phyloP scores from a whole-genome alignment of 148 eudicot species.

The Heliosperma pusillum region DNA sequence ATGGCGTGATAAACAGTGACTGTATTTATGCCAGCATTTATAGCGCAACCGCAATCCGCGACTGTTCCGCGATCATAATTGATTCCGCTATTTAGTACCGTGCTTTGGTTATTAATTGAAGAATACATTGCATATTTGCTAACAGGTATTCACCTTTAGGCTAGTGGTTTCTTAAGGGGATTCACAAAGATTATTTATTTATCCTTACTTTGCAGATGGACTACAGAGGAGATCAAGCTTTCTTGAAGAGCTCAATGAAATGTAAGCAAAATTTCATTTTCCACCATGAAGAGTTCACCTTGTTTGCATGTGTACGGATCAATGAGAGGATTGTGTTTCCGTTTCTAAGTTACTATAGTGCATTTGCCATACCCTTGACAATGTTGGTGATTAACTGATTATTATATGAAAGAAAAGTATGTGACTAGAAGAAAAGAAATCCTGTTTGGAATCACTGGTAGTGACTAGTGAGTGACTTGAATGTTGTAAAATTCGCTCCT shows the following conservation, averaged over 20 bases:
- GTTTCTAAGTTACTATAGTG: background rate
- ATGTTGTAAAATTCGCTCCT: background rate
- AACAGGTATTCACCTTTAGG: background rate
- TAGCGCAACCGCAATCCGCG: too few relatives aligned
- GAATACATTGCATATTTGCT: background rate
- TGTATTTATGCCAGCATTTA: too few relatives aligned
- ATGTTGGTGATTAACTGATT: background rate
- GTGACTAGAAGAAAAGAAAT: background rate
- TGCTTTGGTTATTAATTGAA: too few relatives aligned
- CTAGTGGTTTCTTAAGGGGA: background rate
- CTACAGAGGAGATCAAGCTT: slow-evolving; percentile 18
- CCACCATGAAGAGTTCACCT: background rate
- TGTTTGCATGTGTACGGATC: background rate
- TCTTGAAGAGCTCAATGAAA: slow-evolving; percentile 20
- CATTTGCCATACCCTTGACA: background rate
- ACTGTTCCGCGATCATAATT: too few relatives aligned
- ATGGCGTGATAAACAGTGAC: too few relatives aligned
- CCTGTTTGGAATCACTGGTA: background rate
- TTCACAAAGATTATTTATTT: background rate
- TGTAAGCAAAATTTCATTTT: slow-evolving; percentile 39
- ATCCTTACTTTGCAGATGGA: slow-evolving; percentile 30
- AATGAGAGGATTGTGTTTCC: background rate
- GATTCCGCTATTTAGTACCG: too few relatives aligned
- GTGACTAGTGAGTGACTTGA: background rate
- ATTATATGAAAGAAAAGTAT: background rate